phyloP scores from a whole-genome alignment of 768 basidiomycete species.

The Pleurotus platypus region DNA sequence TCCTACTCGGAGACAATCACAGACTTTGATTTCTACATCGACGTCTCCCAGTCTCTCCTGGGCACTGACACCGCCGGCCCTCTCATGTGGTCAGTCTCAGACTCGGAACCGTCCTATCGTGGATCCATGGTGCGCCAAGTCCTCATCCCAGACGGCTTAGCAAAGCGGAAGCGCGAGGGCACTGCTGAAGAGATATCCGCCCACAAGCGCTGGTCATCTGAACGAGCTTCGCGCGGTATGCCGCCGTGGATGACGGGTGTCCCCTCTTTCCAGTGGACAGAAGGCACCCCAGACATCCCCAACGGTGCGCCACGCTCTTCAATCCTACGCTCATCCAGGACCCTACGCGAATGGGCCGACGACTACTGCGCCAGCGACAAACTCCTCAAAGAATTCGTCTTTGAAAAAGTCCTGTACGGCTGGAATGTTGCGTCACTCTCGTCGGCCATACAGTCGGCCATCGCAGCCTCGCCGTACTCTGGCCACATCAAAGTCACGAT shows the following conservation, averaged over 20 bases:
- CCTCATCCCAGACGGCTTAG: constrained; percentile 28
- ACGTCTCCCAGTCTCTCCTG: constrained; percentile 41
- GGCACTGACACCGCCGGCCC: constrained; percentile 9
- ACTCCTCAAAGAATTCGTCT: constrained; percentile 73
- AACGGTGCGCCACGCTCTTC: neutral
- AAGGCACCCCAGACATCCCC: constrained; percentile 1
- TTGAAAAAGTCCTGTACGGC: constrained; percentile 54
- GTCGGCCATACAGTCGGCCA: constrained; percentile 36
- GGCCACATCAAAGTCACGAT: constrained; percentile 50
- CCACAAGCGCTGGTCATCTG: constrained; percentile 38
- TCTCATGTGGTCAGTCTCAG: constrained; percentile 46
- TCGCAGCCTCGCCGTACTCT: constrained; percentile 37
- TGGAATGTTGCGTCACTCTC: constrained; percentile 45
- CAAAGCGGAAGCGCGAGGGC: constrained; percentile 29
- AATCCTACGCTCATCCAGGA: constrained; percentile 52
- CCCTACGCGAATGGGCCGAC: constrained; percentile 77
- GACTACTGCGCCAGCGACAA: constrained; percentile 73
- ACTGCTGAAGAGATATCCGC: constrained; percentile 37
- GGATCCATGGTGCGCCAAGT: constrained; percentile 61
- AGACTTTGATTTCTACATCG: constrained; percentile 71
- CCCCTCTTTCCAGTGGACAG: constrained; percentile 13
- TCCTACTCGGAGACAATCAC: constrained; percentile 54
- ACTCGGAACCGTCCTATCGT: constrained; percentile 61
- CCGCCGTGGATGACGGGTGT: constrained; percentile 37
- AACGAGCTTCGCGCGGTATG: constrained; percentile 43